Evolutionary conservation across 805 yeast genomes (phyloP), one percentile per base, ranked within the genome.

Genomic region (Lipomyces starkeyi): DNA sequence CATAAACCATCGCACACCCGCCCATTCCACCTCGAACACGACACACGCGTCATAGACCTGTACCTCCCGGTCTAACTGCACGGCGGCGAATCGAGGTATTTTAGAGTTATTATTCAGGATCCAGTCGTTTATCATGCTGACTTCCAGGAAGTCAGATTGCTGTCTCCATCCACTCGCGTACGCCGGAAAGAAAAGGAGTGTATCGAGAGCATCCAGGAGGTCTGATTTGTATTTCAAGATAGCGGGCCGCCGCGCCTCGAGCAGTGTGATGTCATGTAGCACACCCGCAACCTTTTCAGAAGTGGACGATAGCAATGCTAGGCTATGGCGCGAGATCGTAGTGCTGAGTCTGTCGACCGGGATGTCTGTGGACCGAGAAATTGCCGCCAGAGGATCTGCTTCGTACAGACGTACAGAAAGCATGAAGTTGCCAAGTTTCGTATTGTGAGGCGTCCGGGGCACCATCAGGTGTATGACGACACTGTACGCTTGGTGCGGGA

Each of bases 361-460:
- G 37, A 64, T 61, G n/a, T 60, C 66, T 22, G 71, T 61, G 61
- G 66, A 66, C 25, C n/a, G 43, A n/a, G 65, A 43, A 17, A 66
- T 60, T 7, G 63, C 64, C 7, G 59, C 54, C 14, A 59, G 58
- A 11, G 71, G 71, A 40, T 66, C 60, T 22, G 67, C 62, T 27
- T 72, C 71, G 37, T 72, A 67, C 20, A 75, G 61, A 4, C 72
- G 59, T 22, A 73, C 67, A 8, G 71, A 47, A 35, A 77, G 73
- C 74, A 75, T 72, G 68, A 80, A 79, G 67, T 78, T 79, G 35
- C 81, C 80, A 14, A 74, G 49, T 5, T 71, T 69, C 43, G 65
- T 67, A 65, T 80, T 80, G 59, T 67, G 66, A 3, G 65, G 67
- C n/a, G 71, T 69, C 22, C 79, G 73, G 5, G 81, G 82, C 58